Evolutionary conservation across 306 rosid species (phyloP), one percentile per base, ranked within the genome.

Genomic region (Lablab purpureus): DNA sequence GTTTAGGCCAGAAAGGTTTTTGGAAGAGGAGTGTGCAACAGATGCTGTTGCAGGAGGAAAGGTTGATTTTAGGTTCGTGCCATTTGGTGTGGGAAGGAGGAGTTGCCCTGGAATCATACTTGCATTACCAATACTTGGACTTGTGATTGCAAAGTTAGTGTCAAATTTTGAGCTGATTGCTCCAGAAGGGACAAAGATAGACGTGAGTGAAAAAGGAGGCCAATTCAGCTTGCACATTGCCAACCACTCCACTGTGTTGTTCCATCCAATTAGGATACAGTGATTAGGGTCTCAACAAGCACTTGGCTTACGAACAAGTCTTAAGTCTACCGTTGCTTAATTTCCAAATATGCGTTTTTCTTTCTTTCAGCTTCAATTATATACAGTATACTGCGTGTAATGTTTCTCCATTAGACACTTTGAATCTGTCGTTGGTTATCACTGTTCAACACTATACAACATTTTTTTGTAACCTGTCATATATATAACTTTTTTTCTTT

Each of bases 101-200:
- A 93, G 98, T 56, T 93, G 94, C 55, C 98, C 98, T 3, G 97
- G 98, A 2, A 84, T 93, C 77, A 87, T 93, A 49, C 89, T 93
- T 37, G 98, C 97, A n/a, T 37, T 93, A 66, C 98, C 98, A 68
- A 91, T 93, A 28, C 74, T 93, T 49, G 92, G 94, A 10, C 76
- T 91, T 3, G 84, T 87, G 2, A 81, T 93, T 76, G 90, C 89
- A 25, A 90, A 90, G 46, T 79, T 94, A 81, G 96, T 87, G 17
- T 62, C 86, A 1, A 85, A 72, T 59, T 94, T 94, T 85, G 81
- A 91, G 73, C 77, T 94, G 91, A 81, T 74, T 49, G 64, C 89
- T 71, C 88, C 89, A 19, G 50, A 71, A 7, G 83, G 80, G 58
- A 81, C 81, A 51, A 82, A 85, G 84, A 76, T 90, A 8, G 91